These are phyloP conservation scores for Boletus fagicola DNA, from an alignment of 768 basidiomycete genomes.

Conservation along the genomic window DNA sequence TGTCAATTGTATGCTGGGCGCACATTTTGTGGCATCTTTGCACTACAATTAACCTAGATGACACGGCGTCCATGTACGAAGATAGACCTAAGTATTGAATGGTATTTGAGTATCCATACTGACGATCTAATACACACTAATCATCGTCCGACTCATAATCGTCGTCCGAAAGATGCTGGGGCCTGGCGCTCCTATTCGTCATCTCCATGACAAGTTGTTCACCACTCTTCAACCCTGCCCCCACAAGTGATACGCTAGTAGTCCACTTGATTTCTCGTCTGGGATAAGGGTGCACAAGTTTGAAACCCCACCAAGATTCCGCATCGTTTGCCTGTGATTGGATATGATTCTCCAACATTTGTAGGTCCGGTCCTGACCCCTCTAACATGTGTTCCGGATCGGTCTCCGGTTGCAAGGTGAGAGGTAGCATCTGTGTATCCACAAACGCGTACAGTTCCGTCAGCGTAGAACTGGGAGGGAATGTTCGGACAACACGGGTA, in stretches of 20 bases:
- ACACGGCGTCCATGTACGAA: not conserved
- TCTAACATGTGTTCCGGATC: constrained; percentile 46
- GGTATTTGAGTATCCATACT: not conserved
- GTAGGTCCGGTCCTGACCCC: constrained; percentile 32
- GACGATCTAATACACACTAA: constrained; percentile 5
- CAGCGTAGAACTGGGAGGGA: constrained; percentile 48
- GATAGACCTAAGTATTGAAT: not conserved
- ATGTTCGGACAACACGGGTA: constrained; percentile 55
- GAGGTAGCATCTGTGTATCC: constrained; percentile 57
- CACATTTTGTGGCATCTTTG: not conserved
- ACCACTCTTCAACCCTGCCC: constrained; percentile 49
- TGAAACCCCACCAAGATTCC: constrained; percentile 72
- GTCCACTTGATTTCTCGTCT: constrained; percentile 58
- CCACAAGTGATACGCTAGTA: constrained; percentile 37
- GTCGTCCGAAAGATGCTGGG: constrained; percentile 43
- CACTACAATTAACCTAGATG: not conserved
- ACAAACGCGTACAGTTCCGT: constrained; percentile 72
- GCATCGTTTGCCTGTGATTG: constrained; percentile 26
- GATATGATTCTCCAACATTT: constrained; percentile 37
- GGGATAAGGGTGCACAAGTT: constrained; percentile 67
- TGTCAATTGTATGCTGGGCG: not conserved
- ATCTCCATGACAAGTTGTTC: constrained; percentile 68
- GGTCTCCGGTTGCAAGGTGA: constrained; percentile 34
- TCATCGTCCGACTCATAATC: constrained; percentile 57
- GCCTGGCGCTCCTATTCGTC: constrained; percentile 15